Conservation (phyloP, 2,329 filamentous ascomycete genomes). For the Calonectria pseudoreteaudii region DNA sequence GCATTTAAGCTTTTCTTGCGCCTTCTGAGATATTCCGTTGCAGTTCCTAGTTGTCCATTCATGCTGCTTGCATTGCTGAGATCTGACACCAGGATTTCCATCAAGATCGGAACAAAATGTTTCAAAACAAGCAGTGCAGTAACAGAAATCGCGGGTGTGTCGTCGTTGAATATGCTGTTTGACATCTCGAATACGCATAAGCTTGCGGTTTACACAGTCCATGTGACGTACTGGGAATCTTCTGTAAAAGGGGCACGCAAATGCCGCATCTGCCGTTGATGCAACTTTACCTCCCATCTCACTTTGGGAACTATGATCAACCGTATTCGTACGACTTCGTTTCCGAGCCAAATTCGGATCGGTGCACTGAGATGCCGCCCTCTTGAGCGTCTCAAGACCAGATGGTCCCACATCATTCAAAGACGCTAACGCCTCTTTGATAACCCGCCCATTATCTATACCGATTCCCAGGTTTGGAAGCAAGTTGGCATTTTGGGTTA, state of each 20-base stretch:
- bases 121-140: not conserved
- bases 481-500: not conserved
- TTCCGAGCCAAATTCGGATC: not conserved
- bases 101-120: not conserved
- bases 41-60: not conserved
- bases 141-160: not conserved
- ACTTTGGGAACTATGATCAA: too few relatives aligned
- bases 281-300: not conserved
- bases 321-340: not conserved
- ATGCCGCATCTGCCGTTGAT: not conserved
- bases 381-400: not conserved
- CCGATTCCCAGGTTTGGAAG: not conserved
- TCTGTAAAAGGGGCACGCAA: not conserved
- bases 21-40: not conserved
- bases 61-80: not conserved
- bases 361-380: not conserved
- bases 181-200: not conserved
- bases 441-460: not conserved
- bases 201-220: not conserved
- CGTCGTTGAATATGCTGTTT: not conserved
- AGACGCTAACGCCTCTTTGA: not conserved
- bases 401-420: not conserved
- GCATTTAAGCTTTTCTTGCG: not conserved
- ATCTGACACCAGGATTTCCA: not conserved
- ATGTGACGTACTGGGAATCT: not conserved